Evolutionary conservation across 1,139 yeast species (phyloP), one percentile per base, ranked within the genome.

Genomic region (Debaryomycetaceae sp.): DNA sequence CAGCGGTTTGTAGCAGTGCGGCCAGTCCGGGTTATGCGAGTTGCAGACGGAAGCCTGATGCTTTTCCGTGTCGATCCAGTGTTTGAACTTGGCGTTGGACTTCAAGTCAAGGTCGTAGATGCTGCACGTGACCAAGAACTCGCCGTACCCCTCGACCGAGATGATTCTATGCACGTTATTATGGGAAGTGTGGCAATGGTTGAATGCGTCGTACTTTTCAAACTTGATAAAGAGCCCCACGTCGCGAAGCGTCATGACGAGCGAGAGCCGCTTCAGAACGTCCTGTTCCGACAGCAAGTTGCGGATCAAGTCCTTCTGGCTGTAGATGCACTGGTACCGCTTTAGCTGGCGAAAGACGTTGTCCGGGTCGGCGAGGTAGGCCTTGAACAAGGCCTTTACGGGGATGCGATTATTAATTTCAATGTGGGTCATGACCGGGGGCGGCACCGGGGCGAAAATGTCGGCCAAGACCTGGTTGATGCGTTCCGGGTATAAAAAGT

Each of bases 211-310:
- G 30, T 47, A 55, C 35, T 54, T 55, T 37, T 58, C 65, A 39
- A 68, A 51, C 30, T 55, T 58, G 24, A 68, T 42, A 35, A 72
- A 66, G 11, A 73, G 38, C 2, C 77, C 74, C 13, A 69, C 70
- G 43, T 73, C 79, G 35, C 76, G 53, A 31, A 73, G 43, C 0
- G 78, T 67, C 78, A 73, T 73, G 3, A 66, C 62, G 14, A 64
- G 46, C 5, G 62, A 55, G 26, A 73, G 43, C 26, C 55, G 59
- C 5, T 58, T 61, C 39, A 61, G 57, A 4, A 69, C 73, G 37
- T 68, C 74, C 3, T 53, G 43, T 14, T 49, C 51, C 2, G 57
- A 49, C 0, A 53, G 44, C 26, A 71, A 41, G 28, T 52, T 58
- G 27, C 49, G 40, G 32, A 63, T 57, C 24, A 49, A 40, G 39